These are phyloP conservation scores for Allantophomopsis cytisporea DNA, from an alignment of 2,329 filamentous ascomycete species.

Conservation along the genomic window DNA sequence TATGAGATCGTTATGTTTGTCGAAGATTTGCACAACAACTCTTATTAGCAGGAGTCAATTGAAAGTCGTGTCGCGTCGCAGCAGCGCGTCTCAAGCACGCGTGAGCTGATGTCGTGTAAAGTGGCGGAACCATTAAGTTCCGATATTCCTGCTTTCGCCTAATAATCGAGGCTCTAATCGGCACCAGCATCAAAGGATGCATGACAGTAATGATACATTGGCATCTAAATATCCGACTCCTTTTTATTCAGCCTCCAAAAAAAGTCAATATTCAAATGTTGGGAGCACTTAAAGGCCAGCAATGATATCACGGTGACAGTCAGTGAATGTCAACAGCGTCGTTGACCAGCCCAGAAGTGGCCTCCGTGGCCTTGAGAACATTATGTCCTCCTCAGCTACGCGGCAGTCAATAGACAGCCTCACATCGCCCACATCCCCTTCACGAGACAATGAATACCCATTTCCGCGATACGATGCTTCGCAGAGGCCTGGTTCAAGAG, in stretches of 20 bases:
- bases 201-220: too few species aligned
- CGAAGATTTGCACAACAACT: neutral
- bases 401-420: slow-evolving; percentile 33
- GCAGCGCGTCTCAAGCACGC: neutral
- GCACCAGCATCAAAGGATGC: too few species aligned
- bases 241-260: too few species aligned
- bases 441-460: slow-evolving; percentile 30
- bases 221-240: too few species aligned
- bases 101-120: slow-evolving; percentile 1
- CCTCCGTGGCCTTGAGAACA: slow-evolving; percentile 9
- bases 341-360: slow-evolving; percentile 7
- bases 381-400: slow-evolving; percentile 26
- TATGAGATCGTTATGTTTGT: too few species aligned
- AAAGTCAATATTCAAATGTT: too few species aligned
- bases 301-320: slow-evolving; percentile 18
- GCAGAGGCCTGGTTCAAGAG: slow-evolving; percentile 14
- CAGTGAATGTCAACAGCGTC: slow-evolving; percentile 9
- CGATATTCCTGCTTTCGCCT: neutral
- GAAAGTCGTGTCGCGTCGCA: slow-evolving; percentile 2
- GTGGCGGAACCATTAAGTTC: slow-evolving; percentile 1
- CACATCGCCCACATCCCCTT: slow-evolving; percentile 25
- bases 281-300: slow-evolving; percentile 4
- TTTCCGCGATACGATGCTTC: slow-evolving; percentile 42
- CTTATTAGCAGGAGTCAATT: slow-evolving; percentile 1
- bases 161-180: too few species aligned